These are phyloP conservation scores for Colletotrichum orbiculare DNA, from an alignment of 2,329 filamentous ascomycete species.

Conservation along the genomic window DNA sequence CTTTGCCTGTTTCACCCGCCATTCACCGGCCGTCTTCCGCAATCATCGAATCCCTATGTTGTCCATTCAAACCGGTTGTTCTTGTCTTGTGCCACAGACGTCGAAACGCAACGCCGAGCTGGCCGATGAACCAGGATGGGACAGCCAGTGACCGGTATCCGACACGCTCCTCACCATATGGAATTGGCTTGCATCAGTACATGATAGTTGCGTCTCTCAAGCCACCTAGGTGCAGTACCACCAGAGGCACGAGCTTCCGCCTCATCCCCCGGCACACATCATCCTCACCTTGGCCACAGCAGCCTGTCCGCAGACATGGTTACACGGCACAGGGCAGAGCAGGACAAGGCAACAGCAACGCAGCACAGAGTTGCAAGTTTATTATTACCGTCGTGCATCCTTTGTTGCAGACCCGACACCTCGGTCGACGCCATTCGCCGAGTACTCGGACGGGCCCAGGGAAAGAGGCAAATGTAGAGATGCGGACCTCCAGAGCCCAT, in stretches of 20 bases:
- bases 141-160: neutral
- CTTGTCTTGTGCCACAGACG: too few relatives aligned
- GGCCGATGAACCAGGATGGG: too few relatives aligned
- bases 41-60: neutral
- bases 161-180: neutral
- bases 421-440: conserved; percentile 4
- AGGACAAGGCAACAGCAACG: conserved; percentile 17
- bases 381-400: conserved; percentile 22
- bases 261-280: neutral
- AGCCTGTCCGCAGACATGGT: conserved; percentile 10
- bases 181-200: too few relatives aligned
- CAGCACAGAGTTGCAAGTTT: conserved; percentile 11
- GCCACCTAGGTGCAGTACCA: too few relatives aligned
- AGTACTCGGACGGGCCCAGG: conserved; percentile 8
- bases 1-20: neutral
- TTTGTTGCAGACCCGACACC: neutral
- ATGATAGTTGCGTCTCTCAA: too few relatives aligned
- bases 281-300: neutral
- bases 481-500: neutral
- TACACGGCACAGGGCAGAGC: conserved; percentile 17
- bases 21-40: neutral
- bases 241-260: neutral
- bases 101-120: neutral
- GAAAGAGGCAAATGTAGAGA: conserved; percentile 25
- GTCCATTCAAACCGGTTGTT: too few relatives aligned